These are phyloP conservation scores for Cicer chorassanicum DNA, from an alignment of 306 rosid species.

Conservation along the genomic window DNA sequence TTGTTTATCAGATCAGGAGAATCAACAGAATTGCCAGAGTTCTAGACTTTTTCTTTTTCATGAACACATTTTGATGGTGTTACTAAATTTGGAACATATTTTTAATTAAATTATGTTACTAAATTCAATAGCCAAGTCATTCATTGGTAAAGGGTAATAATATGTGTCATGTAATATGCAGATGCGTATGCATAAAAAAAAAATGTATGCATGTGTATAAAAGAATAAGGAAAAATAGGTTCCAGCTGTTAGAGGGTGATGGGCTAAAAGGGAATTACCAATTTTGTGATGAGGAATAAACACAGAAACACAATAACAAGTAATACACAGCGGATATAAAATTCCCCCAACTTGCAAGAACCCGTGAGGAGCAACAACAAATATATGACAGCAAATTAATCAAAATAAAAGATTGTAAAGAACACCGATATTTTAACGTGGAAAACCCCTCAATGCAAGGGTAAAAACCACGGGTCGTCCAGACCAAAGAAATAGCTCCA, in stretches of 20 bases:
- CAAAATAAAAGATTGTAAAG: too few relatives aligned
- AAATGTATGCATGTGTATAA: not conserved
- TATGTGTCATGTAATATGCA: not conserved
- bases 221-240: not conserved
- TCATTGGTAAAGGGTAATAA: not conserved
- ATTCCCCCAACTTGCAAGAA: too few relatives aligned
- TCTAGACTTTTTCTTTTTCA: conserved; percentile 17
- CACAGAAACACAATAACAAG: too few relatives aligned
- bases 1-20: conserved; percentile 65
- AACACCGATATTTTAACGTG: too few relatives aligned
- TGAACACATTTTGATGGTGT: not conserved
- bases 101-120: not conserved
- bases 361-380: too few relatives aligned
- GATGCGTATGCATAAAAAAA: not conserved
- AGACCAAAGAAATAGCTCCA: too few relatives aligned
- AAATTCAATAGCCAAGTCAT: not conserved
- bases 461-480: too few relatives aligned
- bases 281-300: too few relatives aligned
- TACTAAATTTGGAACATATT: not conserved
- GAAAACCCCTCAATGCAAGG: too few relatives aligned
- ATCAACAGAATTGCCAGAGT: conserved; percentile 55
- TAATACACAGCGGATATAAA: too few relatives aligned
- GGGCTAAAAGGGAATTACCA: not conserved
- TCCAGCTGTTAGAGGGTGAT: not conserved
- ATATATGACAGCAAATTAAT: too few relatives aligned